Conservation (phyloP, 148 eudicot species). For the Chenopodium suecicum region DNA sequence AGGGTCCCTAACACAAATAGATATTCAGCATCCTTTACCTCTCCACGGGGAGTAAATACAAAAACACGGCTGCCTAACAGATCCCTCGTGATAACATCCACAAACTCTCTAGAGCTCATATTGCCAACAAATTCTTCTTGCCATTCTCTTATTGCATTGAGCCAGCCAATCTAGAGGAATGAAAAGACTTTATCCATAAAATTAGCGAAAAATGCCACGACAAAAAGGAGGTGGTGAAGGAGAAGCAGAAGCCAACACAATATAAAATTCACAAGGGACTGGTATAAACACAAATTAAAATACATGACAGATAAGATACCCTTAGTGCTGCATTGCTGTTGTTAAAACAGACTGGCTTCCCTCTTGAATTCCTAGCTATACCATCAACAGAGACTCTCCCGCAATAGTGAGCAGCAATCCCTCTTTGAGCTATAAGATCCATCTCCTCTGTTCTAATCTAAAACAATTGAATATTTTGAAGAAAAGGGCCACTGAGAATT, state of each 20-base stretch:
- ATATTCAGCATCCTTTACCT: constrained; percentile 49
- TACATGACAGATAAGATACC: constrained; percentile 39
- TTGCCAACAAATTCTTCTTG: constrained; percentile 99
- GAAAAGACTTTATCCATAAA: constrained; percentile 27
- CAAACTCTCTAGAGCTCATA: constrained; percentile 99
- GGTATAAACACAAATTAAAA: not conserved
- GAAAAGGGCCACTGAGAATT: not conserved
- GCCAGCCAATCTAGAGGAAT: constrained; percentile 86
- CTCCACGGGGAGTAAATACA: constrained; percentile 96
- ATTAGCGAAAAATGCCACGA: constrained; percentile 9
- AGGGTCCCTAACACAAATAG: not conserved
- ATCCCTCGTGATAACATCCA: constrained; percentile 89
- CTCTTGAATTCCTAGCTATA: constrained; percentile 53
- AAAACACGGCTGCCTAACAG: constrained; percentile 94
- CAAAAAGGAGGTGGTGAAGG: not conserved
- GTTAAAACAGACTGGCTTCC: constrained; percentile 64
- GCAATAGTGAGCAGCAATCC: constrained; percentile 95
- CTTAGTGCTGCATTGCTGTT: constrained; percentile 79
- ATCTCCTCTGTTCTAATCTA: constrained; percentile 98
- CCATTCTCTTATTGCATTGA: constrained; percentile 98
- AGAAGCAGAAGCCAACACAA: not conserved
- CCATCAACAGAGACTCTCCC: constrained; percentile 65
- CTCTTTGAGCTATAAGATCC: constrained; percentile 94
- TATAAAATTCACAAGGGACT: not conserved
- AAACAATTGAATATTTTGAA: not conserved